A percentile compares a stretch with the other conserved stretches of the same genome.
Conservation (phyloP, 768 basidiomycete genomes). For the Guyanaporus albipodus region DNA sequence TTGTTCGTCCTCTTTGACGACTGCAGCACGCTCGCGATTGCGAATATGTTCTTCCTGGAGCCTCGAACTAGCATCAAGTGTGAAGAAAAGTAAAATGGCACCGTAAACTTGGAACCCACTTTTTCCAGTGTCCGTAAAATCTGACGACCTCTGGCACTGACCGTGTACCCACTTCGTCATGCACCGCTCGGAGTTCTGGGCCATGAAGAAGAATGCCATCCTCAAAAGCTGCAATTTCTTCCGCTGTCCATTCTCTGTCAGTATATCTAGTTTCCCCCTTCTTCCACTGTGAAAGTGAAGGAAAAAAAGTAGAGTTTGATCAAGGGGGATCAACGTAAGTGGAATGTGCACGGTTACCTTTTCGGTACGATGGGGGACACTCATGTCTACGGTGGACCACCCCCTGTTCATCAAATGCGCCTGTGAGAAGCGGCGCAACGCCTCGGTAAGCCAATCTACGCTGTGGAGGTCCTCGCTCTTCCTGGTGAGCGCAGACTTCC, state of each 20-base stretch:
- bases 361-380: conserved; percentile 49
- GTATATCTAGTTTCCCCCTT: conserved; percentile 58
- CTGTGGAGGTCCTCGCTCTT: conserved; percentile 49
- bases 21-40: conserved; percentile 38
- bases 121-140: conserved; percentile 86
- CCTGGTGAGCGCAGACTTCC: conserved; percentile 52
- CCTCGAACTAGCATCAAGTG: conserved; percentile 43
- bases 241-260: conserved; percentile 67
- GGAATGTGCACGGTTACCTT: conserved; percentile 50
- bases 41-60: conserved; percentile 65
- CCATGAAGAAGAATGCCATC: conserved; percentile 69
- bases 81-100: conserved; percentile 13
- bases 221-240: conserved; percentile 73
- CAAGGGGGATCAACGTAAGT: conserved; percentile 9
- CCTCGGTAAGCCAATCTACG: conserved; percentile 84
- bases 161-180: conserved; percentile 68
- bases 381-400: conserved; percentile 62
- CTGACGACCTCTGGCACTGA: conserved; percentile 75
- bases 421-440: conserved; percentile 65
- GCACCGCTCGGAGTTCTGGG: conserved; percentile 74
- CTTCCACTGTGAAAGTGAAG: conserved; percentile 57
- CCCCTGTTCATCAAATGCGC: conserved; percentile 56
- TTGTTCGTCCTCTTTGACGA: conserved; percentile 26
- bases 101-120: conserved; percentile 38
- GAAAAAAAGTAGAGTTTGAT: conserved; percentile 7